Evolutionary conservation across 2,329 filamentous ascomycete species (phyloP), one percentile per base, ranked within the genome.

Genomic region (Penicillium nordicum): DNA sequence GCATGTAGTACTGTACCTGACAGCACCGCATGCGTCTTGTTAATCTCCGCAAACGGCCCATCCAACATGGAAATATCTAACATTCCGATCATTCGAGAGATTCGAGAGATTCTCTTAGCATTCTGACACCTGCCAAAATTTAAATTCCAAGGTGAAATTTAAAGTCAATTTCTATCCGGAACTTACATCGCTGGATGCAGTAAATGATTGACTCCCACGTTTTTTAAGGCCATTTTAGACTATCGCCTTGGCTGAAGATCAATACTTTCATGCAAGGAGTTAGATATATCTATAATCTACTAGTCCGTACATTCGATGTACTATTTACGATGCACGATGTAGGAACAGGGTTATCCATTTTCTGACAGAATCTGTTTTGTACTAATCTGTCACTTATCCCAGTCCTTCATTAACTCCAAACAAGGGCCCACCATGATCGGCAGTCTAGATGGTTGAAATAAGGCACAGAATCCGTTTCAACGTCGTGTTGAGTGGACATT

Each of bases 351-450:
- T 27, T 11, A 5, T 43, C 21, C 8, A 41, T 14, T 23, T 23
- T 14, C 9, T 43, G 29, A n/a, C 3, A 11, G 8, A 18, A 29
- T 43, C 25, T 11, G 30, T 32, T 32, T 32, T 32, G 30, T 14
- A 29, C 12, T 14, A 3, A 18, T 16, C 40, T 9, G n/a, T 29
- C 16, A 29, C 41, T 11, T n/a, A 36, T 44, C 41, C 40, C 11
- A 10, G 40, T 8, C 36, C 27, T 56, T 47, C 34, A 58, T 58
- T 29, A 58, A 57, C 34, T 21, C 50, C 55, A 57, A 55, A 57
- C 55, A 36, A 32, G 42, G 56, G 46, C 41, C 52, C 55, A 57
- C 55, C 21, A 21, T 23, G 38, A 44, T 55, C 52, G 46, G 52
- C 52, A 38, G 11, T 23, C 9, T 11, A 14, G 27, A 32, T 1